Base-by-base conservation (phyloP, 2,329 filamentous ascomycete genomes). In the Ophiostoma novo-ulmi region DNA sequence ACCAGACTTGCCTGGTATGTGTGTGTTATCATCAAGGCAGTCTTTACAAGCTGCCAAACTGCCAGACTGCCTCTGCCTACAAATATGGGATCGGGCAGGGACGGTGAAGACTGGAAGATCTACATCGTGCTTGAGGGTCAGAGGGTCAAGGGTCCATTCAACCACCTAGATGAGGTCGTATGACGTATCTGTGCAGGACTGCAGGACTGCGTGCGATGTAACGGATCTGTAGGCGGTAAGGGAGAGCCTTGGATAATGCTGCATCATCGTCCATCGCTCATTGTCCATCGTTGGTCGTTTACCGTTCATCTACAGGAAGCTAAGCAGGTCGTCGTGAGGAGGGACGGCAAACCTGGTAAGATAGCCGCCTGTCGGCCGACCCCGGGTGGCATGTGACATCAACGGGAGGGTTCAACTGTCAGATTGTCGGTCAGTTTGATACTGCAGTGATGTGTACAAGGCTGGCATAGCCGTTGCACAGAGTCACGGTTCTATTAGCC, bases 121-220 rank as follows among this genome's bases (percentile, higher is more conserved):
- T 48, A 48, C 44, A 55, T 55, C 1, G 22, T 58, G 8, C 22
- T 58, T 17, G 52, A 26, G 22, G n/a, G 52, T 22, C 26, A 22
- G 22, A 26, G 44, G 13, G 22, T 3, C 52, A 58, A 58, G 52
- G 52, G 52, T 58, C 52, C 52, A 58, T 58, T 58, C 11, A 14
- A 22, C 22, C 52, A 13, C 52, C 44, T 17, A 13, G n/a, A 17
- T 31, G n/a, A 58, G 52, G 52, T 26, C 17, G n/a, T 58, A 58
- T 58, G 52, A 31, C 52, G 52, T 58, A 58, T 58, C 14, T 58
- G 52, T 58, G 52, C 52, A 58, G 52, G 52, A 26, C 44, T n/a
- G n/a, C 44, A 8, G 38, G 38, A 48, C 44, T 48, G 44, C 44
- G 44, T 17, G 52, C 26, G 52, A 26, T 5, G 5, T 4, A 26